These are phyloP conservation scores for Endoconidiophora polonica DNA, from an alignment of 2,329 filamentous ascomycete species.

Conservation along the genomic window DNA sequence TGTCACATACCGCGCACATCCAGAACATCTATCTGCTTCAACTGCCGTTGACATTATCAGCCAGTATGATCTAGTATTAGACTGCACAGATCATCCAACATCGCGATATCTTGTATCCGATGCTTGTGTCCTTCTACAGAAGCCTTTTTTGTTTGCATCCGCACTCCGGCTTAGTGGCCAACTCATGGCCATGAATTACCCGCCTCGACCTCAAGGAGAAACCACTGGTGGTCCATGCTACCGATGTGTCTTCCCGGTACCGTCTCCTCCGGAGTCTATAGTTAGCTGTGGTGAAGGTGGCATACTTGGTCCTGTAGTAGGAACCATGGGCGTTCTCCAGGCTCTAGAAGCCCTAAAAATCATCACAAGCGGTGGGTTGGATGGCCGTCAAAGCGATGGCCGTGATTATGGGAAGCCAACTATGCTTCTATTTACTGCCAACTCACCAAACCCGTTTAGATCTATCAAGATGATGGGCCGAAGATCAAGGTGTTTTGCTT, in stretches of 20 bases:
- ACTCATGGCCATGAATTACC: constrained; percentile 73
- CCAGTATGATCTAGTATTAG: constrained; percentile 68
- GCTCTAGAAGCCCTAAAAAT: constrained; percentile 79
- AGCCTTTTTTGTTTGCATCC: constrained; percentile 75
- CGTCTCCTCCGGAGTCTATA: constrained; percentile 68
- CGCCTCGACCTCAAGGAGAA: constrained; percentile 42
- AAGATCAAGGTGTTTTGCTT: constrained; percentile 58
- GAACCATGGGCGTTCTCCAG: constrained; percentile 82
- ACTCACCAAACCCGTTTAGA: constrained; percentile 40
- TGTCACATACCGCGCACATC: constrained; percentile 45
- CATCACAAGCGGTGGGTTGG: constrained; percentile 31
- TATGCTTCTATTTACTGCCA: constrained; percentile 33
- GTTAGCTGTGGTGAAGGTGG: constrained; percentile 84
- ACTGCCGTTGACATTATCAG: constrained; percentile 51
- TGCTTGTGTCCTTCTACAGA: constrained; percentile 61
- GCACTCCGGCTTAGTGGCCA: constrained; percentile 82
- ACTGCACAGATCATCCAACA: constrained; percentile 88
- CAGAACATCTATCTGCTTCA: constrained; percentile 46
- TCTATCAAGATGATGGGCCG: constrained; percentile 57
- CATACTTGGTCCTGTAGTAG: constrained; percentile 81
- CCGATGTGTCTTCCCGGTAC: constrained; percentile 76
- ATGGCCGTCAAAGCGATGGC: constrained; percentile 12
- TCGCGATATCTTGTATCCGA: constrained; percentile 89
- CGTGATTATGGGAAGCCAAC: constrained; percentile 12
- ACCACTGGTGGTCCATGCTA: constrained; percentile 66